Conservation (phyloP, 805 yeast species). For the Candida sonorensis region DNA sequence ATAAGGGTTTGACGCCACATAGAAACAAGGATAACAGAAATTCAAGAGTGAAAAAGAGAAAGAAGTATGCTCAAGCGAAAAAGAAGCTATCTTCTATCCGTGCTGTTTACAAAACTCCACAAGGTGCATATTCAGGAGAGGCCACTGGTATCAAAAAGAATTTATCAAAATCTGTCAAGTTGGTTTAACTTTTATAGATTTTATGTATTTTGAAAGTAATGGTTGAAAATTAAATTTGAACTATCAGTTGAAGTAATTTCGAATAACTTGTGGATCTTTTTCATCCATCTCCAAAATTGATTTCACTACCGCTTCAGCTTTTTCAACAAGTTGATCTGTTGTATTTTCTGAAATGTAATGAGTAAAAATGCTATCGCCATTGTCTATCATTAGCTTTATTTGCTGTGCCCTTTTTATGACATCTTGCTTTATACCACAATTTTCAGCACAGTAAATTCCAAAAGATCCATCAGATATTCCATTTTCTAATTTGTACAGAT, state of each 20-base stretch:
- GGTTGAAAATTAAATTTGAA: too few species aligned
- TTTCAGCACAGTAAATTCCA: conserved; percentile 36
- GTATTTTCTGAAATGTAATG: too few species aligned
- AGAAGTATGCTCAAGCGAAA: conserved; percentile 89
- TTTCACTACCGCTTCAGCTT: conserved; percentile 12
- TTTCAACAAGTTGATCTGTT: not conserved
- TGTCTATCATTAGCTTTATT: too few species aligned
- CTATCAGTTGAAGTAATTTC: too few species aligned
- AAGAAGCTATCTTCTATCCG: conserved; percentile 89
- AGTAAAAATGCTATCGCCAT: too few species aligned
- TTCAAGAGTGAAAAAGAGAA: conserved; percentile 97
- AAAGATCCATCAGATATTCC: conserved; percentile 30
- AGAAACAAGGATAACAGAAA: conserved; percentile 92
- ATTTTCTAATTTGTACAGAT: conserved; percentile 26
- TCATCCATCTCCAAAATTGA: conserved; percentile 23
- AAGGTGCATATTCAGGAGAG: conserved; percentile 88
- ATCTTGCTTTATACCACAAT: conserved; percentile 12
- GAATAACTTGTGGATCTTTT: conserved; percentile 1
- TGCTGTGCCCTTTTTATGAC: conserved; percentile 29
- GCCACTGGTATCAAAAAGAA: conserved; percentile 96
- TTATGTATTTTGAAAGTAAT: not conserved
- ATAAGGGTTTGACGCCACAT: conserved; percentile 91
- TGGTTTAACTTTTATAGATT: conserved; percentile 28
- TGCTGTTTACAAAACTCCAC: conserved; percentile 72
- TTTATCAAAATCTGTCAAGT: conserved; percentile 78